Evolutionary conservation across 805 yeast genomes (phyloP), one percentile per base, ranked within the genome.

Genomic region (Candida maesae): DNA sequence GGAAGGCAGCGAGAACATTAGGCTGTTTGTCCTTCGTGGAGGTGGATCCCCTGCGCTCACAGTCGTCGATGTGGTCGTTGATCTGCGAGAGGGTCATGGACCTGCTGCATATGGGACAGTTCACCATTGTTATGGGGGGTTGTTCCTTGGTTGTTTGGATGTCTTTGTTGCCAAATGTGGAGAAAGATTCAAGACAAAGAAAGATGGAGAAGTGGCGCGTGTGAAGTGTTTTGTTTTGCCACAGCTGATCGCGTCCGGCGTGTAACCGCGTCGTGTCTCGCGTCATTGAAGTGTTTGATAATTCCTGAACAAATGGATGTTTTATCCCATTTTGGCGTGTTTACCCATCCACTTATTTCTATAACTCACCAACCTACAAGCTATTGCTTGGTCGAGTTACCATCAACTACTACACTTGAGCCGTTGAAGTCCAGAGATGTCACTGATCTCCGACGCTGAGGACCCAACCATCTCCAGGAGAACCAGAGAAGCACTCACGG

Each of bases 21-120:
- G 44, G 44, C 33, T 26, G 36, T 20, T 33, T 35, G 21, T 29
- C 24, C 39, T 36, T 43, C 6, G 36, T 2, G 8, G 21, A 15
- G 20, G 17, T 20, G 6, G 29, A 27, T 18, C 25, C 36, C 12
- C 28, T 26, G 9, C 29, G 29, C 35, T 52, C 58, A 42, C 60
- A 56, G 11, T 35, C 26, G 26, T 56, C 60, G 23, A 56, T 26
- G 25, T 56, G 60, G 19, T 44, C 35, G 33, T 56, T 56, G 26
- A 56, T 56, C 30, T 38, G 39, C 1, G 43, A 39, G 17, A 56
- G 34, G 3, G 49, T 17, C 6, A 56, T 42, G 0, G 35, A 13
- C 14, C 43, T 43, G 0, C 51, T 54, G 40, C 60, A 56, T 3
- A 56, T 53, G 1, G 60, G 60, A 44, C 60, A 56, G 18, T 25